Evolutionary conservation across 2,329 filamentous ascomycete species (phyloP).

Genomic region (Diaporthe batatas): DNA sequence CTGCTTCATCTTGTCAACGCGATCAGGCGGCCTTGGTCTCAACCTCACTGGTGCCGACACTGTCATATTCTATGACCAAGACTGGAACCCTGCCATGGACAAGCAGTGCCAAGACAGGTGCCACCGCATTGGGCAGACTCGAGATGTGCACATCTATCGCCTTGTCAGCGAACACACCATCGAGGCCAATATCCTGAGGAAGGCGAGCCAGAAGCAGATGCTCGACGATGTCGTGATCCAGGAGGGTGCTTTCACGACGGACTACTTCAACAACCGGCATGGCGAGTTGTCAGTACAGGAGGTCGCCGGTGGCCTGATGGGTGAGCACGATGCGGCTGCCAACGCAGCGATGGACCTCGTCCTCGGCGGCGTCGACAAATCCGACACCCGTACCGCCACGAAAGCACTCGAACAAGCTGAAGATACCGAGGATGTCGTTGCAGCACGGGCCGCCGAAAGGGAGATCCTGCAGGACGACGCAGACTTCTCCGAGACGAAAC

Average conservation of each 20-base stretch:
- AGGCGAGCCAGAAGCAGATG: conserved; percentile 97
- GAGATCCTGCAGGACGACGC: conserved; percentile 89
- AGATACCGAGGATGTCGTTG: conserved; percentile 90
- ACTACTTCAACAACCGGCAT: conserved; percentile 80
- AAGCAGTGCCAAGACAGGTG: conserved; percentile 98
- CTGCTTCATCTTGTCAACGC: conserved; percentile 94
- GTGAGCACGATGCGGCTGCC: conserved; percentile 77
- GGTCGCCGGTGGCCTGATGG: conserved; percentile 71
- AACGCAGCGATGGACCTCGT: conserved; percentile 89
- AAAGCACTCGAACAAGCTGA: conserved; percentile 89
- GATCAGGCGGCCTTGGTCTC: conserved; percentile 94
- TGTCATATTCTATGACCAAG: conserved; percentile 98
- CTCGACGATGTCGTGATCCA: conserved; percentile 98
- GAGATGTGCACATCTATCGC: conserved; percentile 98
- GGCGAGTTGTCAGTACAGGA: conserved; percentile 76
- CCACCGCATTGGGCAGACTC: conserved; percentile 96
- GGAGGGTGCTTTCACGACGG: conserved; percentile 96
- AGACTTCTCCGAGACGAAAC: conserved; percentile 79
- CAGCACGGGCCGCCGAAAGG: conserved; percentile 87
- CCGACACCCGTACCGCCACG: conserved; percentile 72
- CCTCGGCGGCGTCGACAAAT: conserved; percentile 74
- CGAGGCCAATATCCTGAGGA: conserved; percentile 96
- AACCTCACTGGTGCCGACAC: conserved; percentile 97
- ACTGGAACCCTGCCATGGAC: conserved; percentile 99
- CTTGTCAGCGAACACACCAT: conserved; percentile 95